Evolutionary conservation across 1,284 basidiomycete genomes (phyloP), one percentile per base, ranked within the genome.

Genomic region (Ganoderma multipileum): DNA sequence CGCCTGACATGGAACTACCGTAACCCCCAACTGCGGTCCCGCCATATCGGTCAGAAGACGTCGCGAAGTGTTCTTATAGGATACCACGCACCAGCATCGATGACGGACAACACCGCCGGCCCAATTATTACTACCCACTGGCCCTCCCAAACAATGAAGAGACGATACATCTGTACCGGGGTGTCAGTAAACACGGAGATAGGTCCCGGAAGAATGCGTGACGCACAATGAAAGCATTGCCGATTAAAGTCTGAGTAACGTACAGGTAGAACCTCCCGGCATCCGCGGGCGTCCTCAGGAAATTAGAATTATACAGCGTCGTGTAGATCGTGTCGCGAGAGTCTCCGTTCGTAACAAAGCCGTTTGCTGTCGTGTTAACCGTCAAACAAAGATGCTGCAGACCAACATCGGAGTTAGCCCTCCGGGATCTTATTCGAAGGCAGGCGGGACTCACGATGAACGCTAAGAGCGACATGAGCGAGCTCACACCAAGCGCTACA

Each of bases 181-280:
- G 12, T 8, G 52, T 54, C 18, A 54, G 52, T 16, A 30, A 6
- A 30, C 12, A 30, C 5, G 26, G 16, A 54, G 28, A 20, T 3
- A 18, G 6, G 14, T 1, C 52, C 26, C 0, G 28, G 16, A 28
- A 14, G 18, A 6, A 23, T 11, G 52, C 16, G 52, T 28, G 26
- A 28, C 65, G 55, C 28, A 71, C 70, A 66, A 71, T 69, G 63
- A 71, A 69, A 2, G 63, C 66, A 54, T 69, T 67, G 9, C 66
- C 68, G 20, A 69, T 64, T 1, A 69, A 28, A 14, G 71, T 69
- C 57, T 72, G 71, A 1, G 68, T 63, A 39, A 72, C 66, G n/a
- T 67, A 69, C 52, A 72, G 67, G 1, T 63, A 61, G 26, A 68
- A 68, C 66, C 66, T 69, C 52, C 26, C 52, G 14, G 63, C 57